Evolutionary conservation across 179 eudicot species (phyloP), one percentile per base, ranked within the genome.

Genomic region (Silene coronaria): DNA sequence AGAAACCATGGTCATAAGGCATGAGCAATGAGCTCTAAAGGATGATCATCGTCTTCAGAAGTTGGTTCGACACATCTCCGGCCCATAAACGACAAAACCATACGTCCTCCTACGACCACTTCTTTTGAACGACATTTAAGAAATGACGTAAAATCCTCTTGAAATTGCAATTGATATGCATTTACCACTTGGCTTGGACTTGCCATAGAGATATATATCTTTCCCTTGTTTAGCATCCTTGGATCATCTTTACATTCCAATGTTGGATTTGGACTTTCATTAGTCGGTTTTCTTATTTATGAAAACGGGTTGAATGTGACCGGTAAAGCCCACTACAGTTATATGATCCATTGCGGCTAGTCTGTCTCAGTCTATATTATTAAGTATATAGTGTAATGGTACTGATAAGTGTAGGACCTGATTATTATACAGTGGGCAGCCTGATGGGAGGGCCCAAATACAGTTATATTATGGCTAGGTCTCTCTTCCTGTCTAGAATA

Each of bases 31-130:
- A 75, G 51, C 3, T 82, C 77, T 71, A 76, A 75, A 24, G 69
- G 79, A 46, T 26, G 14, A 34, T 11, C 30, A 28, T 22, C 80
- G 4, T 55, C 42, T 34, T 68, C 62, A 65, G 8, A 46, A 21
- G 62, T 48, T 2, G 79, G 7, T n/a, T n/a, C n/a, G 75, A 53
- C 34, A 2, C 27, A 75, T 7, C 12, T 75, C 28, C 79, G 71
- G 1, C 82, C 77, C 71, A 82, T 71, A 17, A 75, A 71, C 0
- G 79, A 28, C 42, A 82, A 17, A 34, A 82, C 82, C 84, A 82
- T 82, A 0, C 82, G 82, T 1, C 85, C 82, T 5, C 82, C 82
- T 12, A 38, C 3, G 55, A 79, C 69, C 16, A 82, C 19, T 82
- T 82, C 85, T 60, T 82, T 60, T 0, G 85, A 80, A 30, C 85